Evolutionary conservation across 1,284 basidiomycete genomes (phyloP).

Genomic region (Tremellales sp.): DNA sequence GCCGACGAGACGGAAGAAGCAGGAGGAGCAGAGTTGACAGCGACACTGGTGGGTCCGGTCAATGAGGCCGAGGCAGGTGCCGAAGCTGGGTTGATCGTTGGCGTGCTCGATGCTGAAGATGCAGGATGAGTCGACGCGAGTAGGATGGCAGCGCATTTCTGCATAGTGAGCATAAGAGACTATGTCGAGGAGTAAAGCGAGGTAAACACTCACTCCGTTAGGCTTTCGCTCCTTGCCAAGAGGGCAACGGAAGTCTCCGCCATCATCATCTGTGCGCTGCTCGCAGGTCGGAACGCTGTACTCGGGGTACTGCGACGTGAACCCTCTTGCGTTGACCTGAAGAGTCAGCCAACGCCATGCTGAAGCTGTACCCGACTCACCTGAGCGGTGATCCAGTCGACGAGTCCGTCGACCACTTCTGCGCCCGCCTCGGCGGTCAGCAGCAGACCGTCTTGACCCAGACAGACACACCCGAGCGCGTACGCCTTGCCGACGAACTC

Average conservation of each 20-base stretch:
- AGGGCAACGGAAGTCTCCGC: not conserved
- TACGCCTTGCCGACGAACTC: not conserved
- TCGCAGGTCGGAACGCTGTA: not conserved
- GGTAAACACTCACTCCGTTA: not conserved
- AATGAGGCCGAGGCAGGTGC: no score
- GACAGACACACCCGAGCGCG: constrained; percentile 2
- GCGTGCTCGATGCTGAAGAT: not conserved
- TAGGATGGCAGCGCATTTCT: not conserved
- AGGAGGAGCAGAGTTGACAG: not conserved
- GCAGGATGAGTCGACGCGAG: not conserved
- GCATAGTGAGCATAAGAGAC: not conserved
- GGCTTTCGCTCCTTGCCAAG: not conserved
- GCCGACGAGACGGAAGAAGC: no score
- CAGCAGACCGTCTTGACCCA: constrained; percentile 1
- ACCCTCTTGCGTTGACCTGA: not conserved
- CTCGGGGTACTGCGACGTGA: not conserved
- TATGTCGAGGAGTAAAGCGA: not conserved
- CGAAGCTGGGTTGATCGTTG: not conserved
- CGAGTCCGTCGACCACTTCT: not conserved
- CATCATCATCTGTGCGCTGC: not conserved
- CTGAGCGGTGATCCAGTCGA: not conserved
- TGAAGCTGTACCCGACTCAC: not conserved
- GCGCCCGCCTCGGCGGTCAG: constrained; percentile 1
- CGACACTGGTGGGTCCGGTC: no score
- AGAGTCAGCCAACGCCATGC: not conserved